Conservation (phyloP, 2,329 filamentous ascomycete genomes). For the Passalora sequoiae region DNA sequence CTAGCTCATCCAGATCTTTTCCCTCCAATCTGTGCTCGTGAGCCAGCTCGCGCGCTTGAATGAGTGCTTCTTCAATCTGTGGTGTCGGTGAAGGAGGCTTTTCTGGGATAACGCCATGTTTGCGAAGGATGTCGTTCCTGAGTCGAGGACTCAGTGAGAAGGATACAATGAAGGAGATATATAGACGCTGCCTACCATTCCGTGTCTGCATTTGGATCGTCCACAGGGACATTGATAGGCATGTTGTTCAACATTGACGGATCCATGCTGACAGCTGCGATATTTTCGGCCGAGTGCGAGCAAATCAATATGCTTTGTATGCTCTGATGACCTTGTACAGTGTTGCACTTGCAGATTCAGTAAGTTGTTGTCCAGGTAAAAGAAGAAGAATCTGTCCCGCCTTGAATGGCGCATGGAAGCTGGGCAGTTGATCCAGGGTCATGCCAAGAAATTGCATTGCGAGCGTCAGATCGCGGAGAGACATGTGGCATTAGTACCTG, state of each 20-base stretch:
- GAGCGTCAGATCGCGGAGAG: constrained; percentile 2
- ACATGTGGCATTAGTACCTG: no score
- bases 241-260: constrained; percentile 39
- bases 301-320: no score
- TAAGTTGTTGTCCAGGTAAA: neutral
- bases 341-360: no score
- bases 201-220: constrained; percentile 93
- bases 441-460: neutral
- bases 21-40: constrained; percentile 91
- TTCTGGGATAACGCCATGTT: constrained; percentile 95
- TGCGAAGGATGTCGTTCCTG: constrained; percentile 97
- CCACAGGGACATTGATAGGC: constrained; percentile 73
- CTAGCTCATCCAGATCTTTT: constrained; percentile 89
- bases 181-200: constrained; percentile 65
- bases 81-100: constrained; percentile 93
- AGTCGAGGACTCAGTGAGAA: constrained; percentile 16
- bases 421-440: neutral
- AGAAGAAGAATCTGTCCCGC: neutral
- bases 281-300: no score
- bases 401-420: constrained; percentile 2
- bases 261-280: constrained; percentile 15
- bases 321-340: no score
- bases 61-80: constrained; percentile 89
- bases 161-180: constrained; percentile 8
- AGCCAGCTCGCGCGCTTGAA: constrained; percentile 74